phyloP scores from a whole-genome alignment of 2,329 filamentous ascomycete species.

The Trichoderma hamatum region DNA sequence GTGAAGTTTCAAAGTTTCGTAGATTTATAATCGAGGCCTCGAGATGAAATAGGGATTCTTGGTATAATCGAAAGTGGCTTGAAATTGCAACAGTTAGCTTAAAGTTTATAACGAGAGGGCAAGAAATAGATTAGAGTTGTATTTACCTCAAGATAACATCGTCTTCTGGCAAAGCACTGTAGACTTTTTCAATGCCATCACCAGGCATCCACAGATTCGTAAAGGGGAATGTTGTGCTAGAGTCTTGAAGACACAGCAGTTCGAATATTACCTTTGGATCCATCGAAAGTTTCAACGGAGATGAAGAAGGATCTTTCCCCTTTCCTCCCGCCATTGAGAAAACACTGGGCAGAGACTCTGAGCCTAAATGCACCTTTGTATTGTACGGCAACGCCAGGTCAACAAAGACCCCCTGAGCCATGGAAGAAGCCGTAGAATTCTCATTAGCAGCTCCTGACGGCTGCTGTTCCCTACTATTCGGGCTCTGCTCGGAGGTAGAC shows the following conservation, averaged over 20 bases:
- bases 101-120: not conserved
- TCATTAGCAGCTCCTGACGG: not conserved
- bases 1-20: slow-evolving; percentile 4
- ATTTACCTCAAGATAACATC: slow-evolving; percentile 6
- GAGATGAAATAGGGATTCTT: slow-evolving; percentile 16
- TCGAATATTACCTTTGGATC: not conserved
- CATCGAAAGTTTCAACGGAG: not conserved
- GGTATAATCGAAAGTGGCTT: slow-evolving; percentile 16
- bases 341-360: slow-evolving; percentile 5
- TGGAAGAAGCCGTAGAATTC: not conserved
- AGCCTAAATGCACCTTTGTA: slow-evolving; percentile 8
- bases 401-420: slow-evolving; percentile 13
- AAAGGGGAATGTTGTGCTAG: slow-evolving; percentile 15
- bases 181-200: slow-evolving; percentile 21
- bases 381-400: not conserved
- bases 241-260: slow-evolving; percentile 5
- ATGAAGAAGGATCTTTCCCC: not conserved
- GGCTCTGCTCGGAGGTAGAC: slow-evolving; percentile 12
- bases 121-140: not conserved
- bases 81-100: not conserved
- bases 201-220: slow-evolving; percentile 14
- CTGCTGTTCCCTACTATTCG: not conserved
- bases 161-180: slow-evolving; percentile 9
- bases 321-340: not conserved
- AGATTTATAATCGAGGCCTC: slow-evolving; percentile 13